Evolutionary conservation across 371 early-diverging fungal species (phyloP), one percentile per base, ranked within the genome.

Genomic region (Actinomucor elegans): DNA sequence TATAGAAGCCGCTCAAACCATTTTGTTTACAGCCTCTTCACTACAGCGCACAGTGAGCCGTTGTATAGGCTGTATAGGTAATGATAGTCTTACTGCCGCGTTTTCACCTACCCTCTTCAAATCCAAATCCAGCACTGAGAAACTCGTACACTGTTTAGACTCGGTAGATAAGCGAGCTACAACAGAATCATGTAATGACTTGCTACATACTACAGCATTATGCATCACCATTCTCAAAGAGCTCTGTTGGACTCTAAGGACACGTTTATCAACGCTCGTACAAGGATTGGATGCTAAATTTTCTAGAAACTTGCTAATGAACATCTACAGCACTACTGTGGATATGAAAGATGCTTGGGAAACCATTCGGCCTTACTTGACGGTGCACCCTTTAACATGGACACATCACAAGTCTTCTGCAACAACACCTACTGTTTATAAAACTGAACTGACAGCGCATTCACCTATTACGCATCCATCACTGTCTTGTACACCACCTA

Each of bases 311-410:
- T 40, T 84, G 12, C 49, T 84, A 4, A 48, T 71, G 26, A 51
- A 62, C 31, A 55, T 84, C 1, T 77, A 84, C 47, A 74, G 77
- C 26, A 78, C 80, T 0, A 62, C 78, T 0, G 61, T 79, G 0
- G 82, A 84, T 63, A 72, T 80, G 15, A 72, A 80, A 33, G 64
- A 74, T 6, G 75, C 77, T 12, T 81, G 78, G 70, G 70, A 77
- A 21, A 64, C 63, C 11, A 52, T 83, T 18, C 14, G 43, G n/a
- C 59, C 69, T 4, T 48, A 56, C 17, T 37, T 59, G 21, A 33
- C 64, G 2, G 34, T 60, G 5, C 46, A 59, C n/a, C 57, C 62
- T 18, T 5, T 37, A 4, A 48, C 57, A 9, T 21, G 51, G 5
- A 14, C 35, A 15, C 28, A 56, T 26, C 5, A 17, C 12, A 31